These are phyloP conservation scores for Ascochyta rabiei DNA, from an alignment of 2,329 filamentous ascomycete genomes.

Conservation along the genomic window DNA sequence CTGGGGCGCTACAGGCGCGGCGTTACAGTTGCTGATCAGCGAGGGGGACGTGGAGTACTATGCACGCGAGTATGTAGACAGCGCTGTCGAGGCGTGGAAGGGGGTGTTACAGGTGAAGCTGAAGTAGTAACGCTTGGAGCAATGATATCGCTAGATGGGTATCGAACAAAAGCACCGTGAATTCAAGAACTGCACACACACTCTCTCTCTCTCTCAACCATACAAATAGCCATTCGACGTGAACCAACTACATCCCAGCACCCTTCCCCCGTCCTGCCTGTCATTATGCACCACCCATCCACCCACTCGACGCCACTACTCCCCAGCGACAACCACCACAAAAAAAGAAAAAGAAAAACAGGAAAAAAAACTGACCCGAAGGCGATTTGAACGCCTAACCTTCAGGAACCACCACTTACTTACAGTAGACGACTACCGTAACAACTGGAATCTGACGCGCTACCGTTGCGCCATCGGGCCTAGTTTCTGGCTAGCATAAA, in stretches of 20 bases:
- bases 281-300: no score
- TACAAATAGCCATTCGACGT: no score
- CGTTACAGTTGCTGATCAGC: conserved; percentile 25
- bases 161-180: no score
- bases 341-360: not conserved
- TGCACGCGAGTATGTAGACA: conserved; percentile 40
- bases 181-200: no score
- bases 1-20: conserved; percentile 32
- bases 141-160: no score
- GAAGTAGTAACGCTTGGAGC: conserved; percentile 22
- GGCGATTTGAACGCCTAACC: conserved; percentile 36
- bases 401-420: conserved; percentile 29
- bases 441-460: conserved; percentile 40
- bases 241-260: no score
- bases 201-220: no score
- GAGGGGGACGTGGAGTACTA: conserved; percentile 34
- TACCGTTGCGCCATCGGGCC: conserved; percentile 36
- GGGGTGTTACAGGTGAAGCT: conserved; percentile 43
- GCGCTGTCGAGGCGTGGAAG: conserved; percentile 38
- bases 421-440: no score
- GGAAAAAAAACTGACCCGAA: conserved; percentile 23
- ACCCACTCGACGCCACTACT: no score
- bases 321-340: no score
- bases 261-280: no score
- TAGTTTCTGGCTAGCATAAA: no score